Base-by-base conservation (phyloP, 2,329 filamentous ascomycete species). In the Emericellopsis atlantica region DNA sequence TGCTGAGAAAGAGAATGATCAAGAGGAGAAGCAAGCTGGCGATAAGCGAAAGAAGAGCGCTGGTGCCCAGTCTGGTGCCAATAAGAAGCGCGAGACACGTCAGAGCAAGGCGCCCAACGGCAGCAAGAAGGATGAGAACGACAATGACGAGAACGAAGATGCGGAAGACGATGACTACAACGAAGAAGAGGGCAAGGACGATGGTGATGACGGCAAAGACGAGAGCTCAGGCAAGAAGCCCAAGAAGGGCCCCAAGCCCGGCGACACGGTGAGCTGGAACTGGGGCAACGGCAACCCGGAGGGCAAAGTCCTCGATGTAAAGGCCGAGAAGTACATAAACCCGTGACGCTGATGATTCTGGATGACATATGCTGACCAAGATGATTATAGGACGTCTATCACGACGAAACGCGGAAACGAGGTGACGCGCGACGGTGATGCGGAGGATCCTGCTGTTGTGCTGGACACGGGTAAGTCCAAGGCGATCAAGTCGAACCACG, bases 231-330 rank as follows among this genome's bases (percentile, higher is more conserved):
- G 37, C 6, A 47, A 51, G 6, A 49, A 43, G 35, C 33, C 53
- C 14, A 52, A 49, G 24, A 59, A 62, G 5, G 58, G 55, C 0
- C 61, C 60, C 0, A 47, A 61, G 23, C 53, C 57, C 36, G 65
- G 64, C 2, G 62, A 67, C 7, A 68, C 56, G 0, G 65, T 67
- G 7, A 66, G 61, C 46, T 68, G 65, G 65, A 65, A 65, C 22
- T 68, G 65, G 65, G 64, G 64, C 11, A 51, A 52, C 15, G 64
- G 63, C 8, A 56, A 66, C 16, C 62, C 65, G 2, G 44, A 65
- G 43, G 65, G 65, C 2, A 65, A 64, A 12, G 64, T 68, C 1
- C 46, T 67, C 3, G 62, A 67, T 12, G 64, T 67, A 35, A 66
- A 66, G 44, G 53, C 49, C 0, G 59, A 64, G 22, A 57, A 61